These are phyloP conservation scores for Ehretia macrophylla DNA, from an alignment of 257 asterid species.

Conservation along the genomic window DNA sequence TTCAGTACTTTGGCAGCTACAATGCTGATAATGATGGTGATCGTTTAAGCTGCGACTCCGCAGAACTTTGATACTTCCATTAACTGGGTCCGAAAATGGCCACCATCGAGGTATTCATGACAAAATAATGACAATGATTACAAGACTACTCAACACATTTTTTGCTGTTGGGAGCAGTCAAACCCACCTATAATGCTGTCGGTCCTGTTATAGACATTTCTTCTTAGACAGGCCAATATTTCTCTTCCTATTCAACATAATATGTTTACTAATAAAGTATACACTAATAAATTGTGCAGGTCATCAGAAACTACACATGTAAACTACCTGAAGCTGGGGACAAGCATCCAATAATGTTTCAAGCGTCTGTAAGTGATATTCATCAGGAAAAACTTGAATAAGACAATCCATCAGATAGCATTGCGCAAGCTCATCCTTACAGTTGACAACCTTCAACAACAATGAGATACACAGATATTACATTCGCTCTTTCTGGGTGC, in stretches of 20 bases:
- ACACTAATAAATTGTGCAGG: not conserved
- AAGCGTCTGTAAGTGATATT: slow-evolving; percentile 95
- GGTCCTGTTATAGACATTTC: too few species aligned
- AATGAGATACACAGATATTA: slow-evolving; percentile 7
- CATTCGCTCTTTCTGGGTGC: not conserved
- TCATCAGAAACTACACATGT: slow-evolving; percentile 8
- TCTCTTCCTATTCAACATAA: not conserved
- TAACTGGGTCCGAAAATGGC: too few species aligned
- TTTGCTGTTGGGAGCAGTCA: too few species aligned
- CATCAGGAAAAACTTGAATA: slow-evolving; percentile 99
- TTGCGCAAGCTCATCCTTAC: slow-evolving; percentile 98
- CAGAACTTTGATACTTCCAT: too few species aligned
- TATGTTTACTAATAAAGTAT: not conserved
- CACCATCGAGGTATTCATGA: too few species aligned
- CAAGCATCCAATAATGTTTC: slow-evolving; percentile 91
- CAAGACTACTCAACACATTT: too few species aligned
- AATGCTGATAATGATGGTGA: not conserved
- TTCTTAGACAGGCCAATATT: too few species aligned
- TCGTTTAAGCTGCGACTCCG: too few species aligned
- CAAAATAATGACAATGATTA: too few species aligned
- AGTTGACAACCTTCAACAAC: slow-evolving; percentile 76
- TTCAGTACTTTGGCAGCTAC: too few species aligned
- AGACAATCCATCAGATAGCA: slow-evolving; percentile 97
- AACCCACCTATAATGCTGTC: too few species aligned
- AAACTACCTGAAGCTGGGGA: slow-evolving; percentile 95